phyloP scores from a whole-genome alignment of 176 grass and related monocot species.

The Cocos nucifera region DNA sequence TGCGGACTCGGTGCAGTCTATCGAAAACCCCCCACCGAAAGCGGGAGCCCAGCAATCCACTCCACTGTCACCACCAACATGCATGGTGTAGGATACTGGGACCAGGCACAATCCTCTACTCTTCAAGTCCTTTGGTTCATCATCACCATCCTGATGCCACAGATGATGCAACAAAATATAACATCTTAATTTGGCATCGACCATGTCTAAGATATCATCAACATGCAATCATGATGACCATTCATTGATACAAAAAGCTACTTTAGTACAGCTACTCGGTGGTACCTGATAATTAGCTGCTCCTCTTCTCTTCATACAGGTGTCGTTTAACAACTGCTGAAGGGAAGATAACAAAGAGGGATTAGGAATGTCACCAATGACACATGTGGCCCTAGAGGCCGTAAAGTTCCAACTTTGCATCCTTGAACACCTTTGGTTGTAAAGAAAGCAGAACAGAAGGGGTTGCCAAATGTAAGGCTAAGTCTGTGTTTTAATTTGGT shows the following conservation, averaged over 20 bases:
- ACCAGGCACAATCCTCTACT: constrained; percentile 86
- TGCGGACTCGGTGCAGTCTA: no score
- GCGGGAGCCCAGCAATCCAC: constrained; percentile 69
- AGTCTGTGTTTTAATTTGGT: background rate
- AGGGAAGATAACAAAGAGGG: background rate
- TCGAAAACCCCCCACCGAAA: constrained; percentile 38
- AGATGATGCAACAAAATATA: no score
- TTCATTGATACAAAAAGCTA: no score
- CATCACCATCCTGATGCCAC: constrained; percentile 25
- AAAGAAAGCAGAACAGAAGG: constrained; percentile 8
- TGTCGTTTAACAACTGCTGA: constrained; percentile 14
- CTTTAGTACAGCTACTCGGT: no score
- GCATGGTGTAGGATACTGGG: constrained; percentile 59
- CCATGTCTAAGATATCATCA: no score
- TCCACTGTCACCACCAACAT: constrained; percentile 36
- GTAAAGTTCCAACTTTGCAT: constrained; percentile 25
- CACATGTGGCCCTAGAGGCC: constrained; percentile 5
- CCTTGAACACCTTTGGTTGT: constrained; percentile 6
- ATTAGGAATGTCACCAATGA: background rate
- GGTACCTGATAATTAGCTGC: constrained; percentile 20
- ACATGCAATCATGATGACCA: background rate
- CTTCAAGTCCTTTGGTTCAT: constrained; percentile 44
- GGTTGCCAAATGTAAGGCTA: no score
- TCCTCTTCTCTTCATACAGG: constrained; percentile 20
- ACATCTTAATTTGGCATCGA: no score